These are phyloP conservation scores for Xylariaceae sp. DNA, from an alignment of 2,329 filamentous ascomycete genomes.

Conservation along the genomic window DNA sequence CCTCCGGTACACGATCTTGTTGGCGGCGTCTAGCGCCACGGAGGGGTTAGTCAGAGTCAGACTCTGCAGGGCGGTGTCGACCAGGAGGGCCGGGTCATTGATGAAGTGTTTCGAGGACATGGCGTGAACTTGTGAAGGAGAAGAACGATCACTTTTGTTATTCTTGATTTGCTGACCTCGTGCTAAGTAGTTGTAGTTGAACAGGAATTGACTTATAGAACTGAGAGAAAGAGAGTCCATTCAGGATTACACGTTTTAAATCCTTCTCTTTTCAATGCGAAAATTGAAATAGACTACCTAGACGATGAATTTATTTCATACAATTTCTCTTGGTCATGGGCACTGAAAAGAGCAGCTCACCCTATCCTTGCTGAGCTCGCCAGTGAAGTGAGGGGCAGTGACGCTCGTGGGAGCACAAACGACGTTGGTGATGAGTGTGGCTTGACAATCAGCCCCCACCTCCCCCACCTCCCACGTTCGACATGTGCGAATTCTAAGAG, in stretches of 20 bases:
- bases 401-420: too few relatives aligned
- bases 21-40: slow-evolving; percentile 67
- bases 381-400: too few relatives aligned
- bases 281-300: too few relatives aligned
- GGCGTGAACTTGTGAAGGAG: slow-evolving; percentile 1
- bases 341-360: too few relatives aligned
- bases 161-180: background rate
- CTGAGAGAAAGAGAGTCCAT: too few relatives aligned
- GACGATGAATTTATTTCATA: too few relatives aligned
- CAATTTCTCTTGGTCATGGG: too few relatives aligned
- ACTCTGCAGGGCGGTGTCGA: slow-evolving; percentile 68
- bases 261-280: too few relatives aligned
- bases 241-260: too few relatives aligned
- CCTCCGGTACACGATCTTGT: slow-evolving; percentile 80
- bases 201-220: background rate
- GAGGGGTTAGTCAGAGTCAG: slow-evolving; percentile 81
- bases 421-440: too few relatives aligned
- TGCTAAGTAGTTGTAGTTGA: background rate
- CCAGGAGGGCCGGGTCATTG: slow-evolving; percentile 73
- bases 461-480: background rate
- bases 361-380: too few relatives aligned
- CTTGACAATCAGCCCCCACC: background rate
- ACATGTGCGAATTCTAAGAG: background rate
- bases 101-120: slow-evolving; percentile 79
- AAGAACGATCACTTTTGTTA: background rate